phyloP scores from a whole-genome alignment of 163 green algal species.

The Dunaliella salina region DNA sequence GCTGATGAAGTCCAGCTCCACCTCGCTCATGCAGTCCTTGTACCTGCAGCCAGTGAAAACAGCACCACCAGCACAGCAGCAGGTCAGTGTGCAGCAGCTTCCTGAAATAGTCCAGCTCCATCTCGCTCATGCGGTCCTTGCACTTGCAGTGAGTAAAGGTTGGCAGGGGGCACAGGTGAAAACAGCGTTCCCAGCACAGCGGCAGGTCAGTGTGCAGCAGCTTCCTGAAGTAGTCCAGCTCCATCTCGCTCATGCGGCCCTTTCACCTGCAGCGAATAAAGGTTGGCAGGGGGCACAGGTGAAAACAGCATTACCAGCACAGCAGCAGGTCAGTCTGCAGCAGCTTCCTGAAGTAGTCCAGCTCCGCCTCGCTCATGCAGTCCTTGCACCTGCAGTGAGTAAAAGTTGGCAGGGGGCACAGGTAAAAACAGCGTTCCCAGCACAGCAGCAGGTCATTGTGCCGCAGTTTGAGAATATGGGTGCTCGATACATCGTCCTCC shows the following conservation, averaged over 20 bases:
- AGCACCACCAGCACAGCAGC: not conserved
- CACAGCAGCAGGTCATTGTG: not conserved
- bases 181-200: not conserved
- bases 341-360: too few relatives aligned
- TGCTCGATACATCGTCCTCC: not conserved
- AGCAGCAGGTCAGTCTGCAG: not conserved
- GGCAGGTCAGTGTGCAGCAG: not conserved
- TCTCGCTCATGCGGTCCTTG: constrained; percentile 36
- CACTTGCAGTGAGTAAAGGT: constrained; percentile 20
- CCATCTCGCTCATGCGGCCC: constrained; percentile 39
- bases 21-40: constrained; percentile 39
- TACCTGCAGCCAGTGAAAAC: constrained; percentile 17
- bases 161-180: too few relatives aligned
- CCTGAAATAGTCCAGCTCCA: constrained; percentile 44
- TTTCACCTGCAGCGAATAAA: constrained; percentile 25
- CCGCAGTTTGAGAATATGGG: too few relatives aligned
- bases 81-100: not conserved
- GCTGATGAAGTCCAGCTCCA: constrained; percentile 51
- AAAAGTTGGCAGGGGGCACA: too few relatives aligned
- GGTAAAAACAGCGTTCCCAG: not conserved
- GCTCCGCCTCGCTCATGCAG: constrained; percentile 39
- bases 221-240: too few relatives aligned
- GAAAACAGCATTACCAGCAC: not conserved
- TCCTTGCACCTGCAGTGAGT: constrained; percentile 28
- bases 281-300: too few relatives aligned